phyloP scores from a whole-genome alignment of 345 rosid species.

The Odontarrhena argentea region DNA sequence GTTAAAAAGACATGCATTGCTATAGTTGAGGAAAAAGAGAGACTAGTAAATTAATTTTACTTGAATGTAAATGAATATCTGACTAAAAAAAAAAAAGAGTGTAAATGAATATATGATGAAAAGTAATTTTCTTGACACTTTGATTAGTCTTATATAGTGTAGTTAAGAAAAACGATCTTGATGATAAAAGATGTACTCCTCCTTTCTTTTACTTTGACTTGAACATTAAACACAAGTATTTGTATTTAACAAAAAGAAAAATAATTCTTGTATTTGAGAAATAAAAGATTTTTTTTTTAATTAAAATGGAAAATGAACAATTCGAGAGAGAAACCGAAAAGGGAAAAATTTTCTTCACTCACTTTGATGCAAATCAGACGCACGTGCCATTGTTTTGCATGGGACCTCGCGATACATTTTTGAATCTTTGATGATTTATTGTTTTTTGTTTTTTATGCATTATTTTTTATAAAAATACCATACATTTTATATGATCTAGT shows the following conservation, averaged over 20 bases:
- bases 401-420: conserved; percentile 35
- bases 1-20: too few relatives aligned
- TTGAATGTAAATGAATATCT: too few relatives aligned
- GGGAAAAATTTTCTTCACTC: conserved; percentile 40
- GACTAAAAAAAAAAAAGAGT: too few relatives aligned
- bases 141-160: conserved; percentile 1
- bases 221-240: not conserved
- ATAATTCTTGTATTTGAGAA: not conserved
- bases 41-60: too few relatives aligned
- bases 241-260: too few relatives aligned
- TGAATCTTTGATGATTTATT: conserved; percentile 15
- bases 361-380: conserved; percentile 54
- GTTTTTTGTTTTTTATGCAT: conserved; percentile 7
- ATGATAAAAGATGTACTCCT: not conserved
- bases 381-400: conserved; percentile 60
- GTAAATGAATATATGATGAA: too few relatives aligned
- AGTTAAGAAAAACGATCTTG: not conserved
- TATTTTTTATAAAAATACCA: not conserved
- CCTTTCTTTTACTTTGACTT: conserved; percentile 9
- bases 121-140: not conserved
- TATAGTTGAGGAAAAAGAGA: too few relatives aligned
- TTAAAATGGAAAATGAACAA: conserved; percentile 3
- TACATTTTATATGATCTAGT: too few relatives aligned
- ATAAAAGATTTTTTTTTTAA: not conserved
- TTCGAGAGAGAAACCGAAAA: conserved; percentile 7